Percentiles rank a stretch among this genome's conserved stretches.
phyloP scores from a whole-genome alignment of 257 asterid species.

The Solanum pinnatisectum region DNA sequence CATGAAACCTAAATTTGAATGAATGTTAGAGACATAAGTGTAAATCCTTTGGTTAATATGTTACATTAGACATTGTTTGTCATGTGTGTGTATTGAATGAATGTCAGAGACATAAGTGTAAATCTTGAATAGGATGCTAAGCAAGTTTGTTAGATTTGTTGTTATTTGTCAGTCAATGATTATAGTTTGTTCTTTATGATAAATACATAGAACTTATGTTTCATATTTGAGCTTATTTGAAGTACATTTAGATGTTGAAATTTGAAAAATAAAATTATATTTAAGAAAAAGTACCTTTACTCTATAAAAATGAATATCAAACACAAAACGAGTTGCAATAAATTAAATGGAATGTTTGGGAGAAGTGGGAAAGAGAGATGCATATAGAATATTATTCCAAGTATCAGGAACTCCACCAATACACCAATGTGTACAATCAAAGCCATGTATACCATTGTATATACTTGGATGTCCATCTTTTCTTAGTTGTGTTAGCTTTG shows the following conservation, averaged over 20 bases:
- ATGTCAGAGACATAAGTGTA: no score
- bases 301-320: not conserved
- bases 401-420: conserved; percentile 52
- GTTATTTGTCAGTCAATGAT: not conserved
- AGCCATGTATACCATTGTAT: conserved; percentile 22
- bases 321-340: not conserved
- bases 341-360: not conserved
- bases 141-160: no score
- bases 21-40: not conserved
- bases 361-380: conserved; percentile 1
- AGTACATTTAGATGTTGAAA: no score
- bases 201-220: not conserved
- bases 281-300: rapidly evolving
- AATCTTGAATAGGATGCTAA: not conserved
- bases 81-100: not conserved
- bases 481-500: conserved; percentile 42
- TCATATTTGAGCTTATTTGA: not conserved
- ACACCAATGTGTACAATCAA: conserved; percentile 73
- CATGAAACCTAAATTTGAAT: not conserved
- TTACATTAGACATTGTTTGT: not conserved
- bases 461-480: conserved; percentile 51
- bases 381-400: conserved; percentile 45
- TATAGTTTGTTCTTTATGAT: not conserved
- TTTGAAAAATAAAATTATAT: not conserved
- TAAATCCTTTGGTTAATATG: not conserved